These are phyloP conservation scores for Aureobasidium melanogenum DNA, from an alignment of 2,329 filamentous ascomycete species.

Conservation along the genomic window DNA sequence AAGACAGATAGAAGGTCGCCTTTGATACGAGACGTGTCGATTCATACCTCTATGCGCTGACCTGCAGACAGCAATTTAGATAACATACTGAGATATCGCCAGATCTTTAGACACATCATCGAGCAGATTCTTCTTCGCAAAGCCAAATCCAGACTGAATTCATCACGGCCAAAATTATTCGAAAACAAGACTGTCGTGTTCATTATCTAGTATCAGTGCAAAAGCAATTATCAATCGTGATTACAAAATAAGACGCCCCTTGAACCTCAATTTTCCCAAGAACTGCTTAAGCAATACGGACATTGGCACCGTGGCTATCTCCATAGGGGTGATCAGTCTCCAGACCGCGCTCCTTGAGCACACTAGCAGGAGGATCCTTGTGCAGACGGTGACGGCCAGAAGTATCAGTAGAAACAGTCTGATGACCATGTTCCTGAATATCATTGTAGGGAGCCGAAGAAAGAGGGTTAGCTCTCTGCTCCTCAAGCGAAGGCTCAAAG, in stretches of 20 bases:
- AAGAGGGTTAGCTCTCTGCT: conserved; percentile 14
- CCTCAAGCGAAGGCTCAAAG: conserved; percentile 6
- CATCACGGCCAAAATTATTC: no score
- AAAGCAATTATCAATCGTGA: neutral
- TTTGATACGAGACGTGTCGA: no score
- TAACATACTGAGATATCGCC: no score
- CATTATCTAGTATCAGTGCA: neutral
- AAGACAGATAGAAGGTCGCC: no score
- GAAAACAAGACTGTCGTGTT: neutral
- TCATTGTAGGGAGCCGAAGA: neutral
- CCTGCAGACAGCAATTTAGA: no score
- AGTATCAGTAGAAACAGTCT: conserved; percentile 17
- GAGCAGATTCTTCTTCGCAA: no score
- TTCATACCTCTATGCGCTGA: no score
- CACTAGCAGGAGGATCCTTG: conserved; percentile 32
- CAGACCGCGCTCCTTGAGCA: conserved; percentile 20
- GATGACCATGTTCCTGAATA: conserved; percentile 23
- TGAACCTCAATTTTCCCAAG: neutral
- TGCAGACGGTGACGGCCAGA: conserved; percentile 29
- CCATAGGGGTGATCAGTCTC: neutral
- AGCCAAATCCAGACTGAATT: no score
- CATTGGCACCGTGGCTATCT: neutral
- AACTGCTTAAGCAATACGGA: neutral
- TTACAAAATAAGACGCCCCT: neutral
- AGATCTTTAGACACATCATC: no score